Evolutionary conservation across 768 basidiomycete species (phyloP), one percentile per base, ranked within the genome.

Genomic region (Mrakia blollopis): DNA sequence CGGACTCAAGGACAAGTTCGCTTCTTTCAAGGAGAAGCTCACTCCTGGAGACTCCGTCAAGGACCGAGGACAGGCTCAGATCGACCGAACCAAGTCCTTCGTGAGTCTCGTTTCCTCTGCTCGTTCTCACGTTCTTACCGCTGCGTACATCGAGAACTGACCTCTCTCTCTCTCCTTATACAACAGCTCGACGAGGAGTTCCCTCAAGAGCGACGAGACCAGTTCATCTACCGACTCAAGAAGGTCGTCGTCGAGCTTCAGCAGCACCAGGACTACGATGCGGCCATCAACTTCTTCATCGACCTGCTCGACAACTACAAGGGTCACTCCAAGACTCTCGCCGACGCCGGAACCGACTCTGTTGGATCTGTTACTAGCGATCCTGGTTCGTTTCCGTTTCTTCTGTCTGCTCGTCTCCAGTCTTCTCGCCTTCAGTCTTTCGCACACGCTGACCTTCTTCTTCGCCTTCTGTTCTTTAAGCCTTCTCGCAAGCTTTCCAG

Each of bases 171-270:
- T 30, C 9, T 37, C 4, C 30, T 13, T 37, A 3, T 16, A 11
- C 32, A 13, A 2, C 62, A 94, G 69, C 92, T 77, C 61, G 76
- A 77, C 18, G 76, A 77, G 63, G 70, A 95, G 54, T 94, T 97
- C 87, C 94, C 95, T 0, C 87, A 91, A 80, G 94, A 94, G 83
- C 87, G 96, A 11, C 65, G 65, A 39, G 39, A 76, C 9, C 71
- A 93, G 81, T 97, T 94, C 84, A 91, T 98, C 81, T 96, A 91
- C 86, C 88, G 96, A 18, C 87, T 89, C 9, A 98, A 98, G 87
- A 98, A 97, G 89, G 91, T 90, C 52, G 88, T 97, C 73, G 87
- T 95, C 76, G 95, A 98, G 81, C 94, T 92, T 82, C 94, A 97
- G 84, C 90, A 91, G 81, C 94, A 96, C 84, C 87, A 90, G 72